Evolutionary conservation across 768 basidiomycete species (phyloP).

Genomic region (Hygrocybe punicea): DNA sequence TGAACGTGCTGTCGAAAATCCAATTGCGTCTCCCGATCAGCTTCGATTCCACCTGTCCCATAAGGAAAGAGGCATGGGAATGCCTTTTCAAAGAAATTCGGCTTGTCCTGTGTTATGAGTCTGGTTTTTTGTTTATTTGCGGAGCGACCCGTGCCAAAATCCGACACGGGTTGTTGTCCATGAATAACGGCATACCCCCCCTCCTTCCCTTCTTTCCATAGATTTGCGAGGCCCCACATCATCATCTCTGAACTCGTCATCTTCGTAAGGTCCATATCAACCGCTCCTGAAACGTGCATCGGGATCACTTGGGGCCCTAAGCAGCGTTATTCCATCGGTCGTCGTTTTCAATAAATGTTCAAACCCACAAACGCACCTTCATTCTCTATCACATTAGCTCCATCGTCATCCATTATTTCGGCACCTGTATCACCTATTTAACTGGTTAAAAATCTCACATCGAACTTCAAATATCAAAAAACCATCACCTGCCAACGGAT

Average conservation of each 20-base stretch:
- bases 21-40: too few species aligned
- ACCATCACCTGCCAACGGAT: background rate
- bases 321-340: too few species aligned
- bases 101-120: conserved; percentile 2
- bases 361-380: background rate
- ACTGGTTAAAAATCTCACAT: background rate
- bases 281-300: conserved; percentile 17
- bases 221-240: conserved; percentile 24
- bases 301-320: conserved; percentile 34
- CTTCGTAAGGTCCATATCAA: conserved; percentile 25
- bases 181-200: conserved; percentile 23
- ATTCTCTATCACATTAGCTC: background rate
- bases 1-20: too few species aligned
- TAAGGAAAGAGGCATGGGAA: conserved; percentile 30
- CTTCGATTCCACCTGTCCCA: too few species aligned
- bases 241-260: conserved; percentile 18
- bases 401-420: background rate
- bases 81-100: conserved; percentile 18
- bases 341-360: too few species aligned
- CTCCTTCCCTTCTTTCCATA: conserved; percentile 15
- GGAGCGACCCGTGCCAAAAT: conserved; percentile 26
- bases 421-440: too few species aligned
- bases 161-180: conserved; percentile 26
- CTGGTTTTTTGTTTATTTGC: background rate
- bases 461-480: background rate